phyloP scores from a whole-genome alignment of 1,284 basidiomycete genomes.

The Apiotrichum domesticum region DNA sequence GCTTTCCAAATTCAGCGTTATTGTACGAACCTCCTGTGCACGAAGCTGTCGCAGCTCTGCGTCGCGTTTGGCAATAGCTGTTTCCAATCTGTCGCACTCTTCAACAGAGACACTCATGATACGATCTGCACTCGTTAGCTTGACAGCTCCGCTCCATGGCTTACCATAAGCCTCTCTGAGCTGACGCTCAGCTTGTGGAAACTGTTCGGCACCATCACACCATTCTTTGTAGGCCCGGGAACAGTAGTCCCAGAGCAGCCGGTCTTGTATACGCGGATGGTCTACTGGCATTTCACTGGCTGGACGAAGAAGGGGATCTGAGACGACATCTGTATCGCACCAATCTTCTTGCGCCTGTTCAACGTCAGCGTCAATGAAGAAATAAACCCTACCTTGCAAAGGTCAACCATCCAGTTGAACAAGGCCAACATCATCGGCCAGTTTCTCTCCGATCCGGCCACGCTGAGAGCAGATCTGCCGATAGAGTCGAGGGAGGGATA shows the following conservation, averaged over 20 bases:
- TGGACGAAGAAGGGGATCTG: conserved; percentile 57
- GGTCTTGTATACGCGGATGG: conserved; percentile 53
- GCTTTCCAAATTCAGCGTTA: background rate
- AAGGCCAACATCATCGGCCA: conserved; percentile 77
- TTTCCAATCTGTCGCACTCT: conserved; percentile 34
- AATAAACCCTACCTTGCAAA: conserved; percentile 44
- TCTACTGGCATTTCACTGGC: conserved; percentile 36
- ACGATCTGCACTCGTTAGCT: conserved; percentile 22
- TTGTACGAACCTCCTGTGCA: conserved; percentile 33
- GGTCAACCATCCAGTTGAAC: conserved; percentile 77
- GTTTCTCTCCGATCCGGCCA: conserved; percentile 73
- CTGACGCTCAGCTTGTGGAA: conserved; percentile 60
- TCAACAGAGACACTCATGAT: conserved; percentile 28
- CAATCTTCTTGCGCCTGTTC: conserved; percentile 49
- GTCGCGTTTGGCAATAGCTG: conserved; percentile 22
- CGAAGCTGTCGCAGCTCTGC: conserved; percentile 37
- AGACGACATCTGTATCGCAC: conserved; percentile 61
- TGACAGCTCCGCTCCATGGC: background rate
- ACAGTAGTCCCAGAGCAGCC: conserved; percentile 69
- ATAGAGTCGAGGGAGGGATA: conserved; percentile 70
- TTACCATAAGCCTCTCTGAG: conserved; percentile 68
- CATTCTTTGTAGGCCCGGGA: conserved; percentile 65
- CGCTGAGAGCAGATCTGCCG: conserved; percentile 73
- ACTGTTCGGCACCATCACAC: conserved; percentile 61
- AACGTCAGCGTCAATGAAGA: background rate